phyloP scores from a whole-genome alignment of 768 basidiomycete species.

The Boletales sp. region DNA sequence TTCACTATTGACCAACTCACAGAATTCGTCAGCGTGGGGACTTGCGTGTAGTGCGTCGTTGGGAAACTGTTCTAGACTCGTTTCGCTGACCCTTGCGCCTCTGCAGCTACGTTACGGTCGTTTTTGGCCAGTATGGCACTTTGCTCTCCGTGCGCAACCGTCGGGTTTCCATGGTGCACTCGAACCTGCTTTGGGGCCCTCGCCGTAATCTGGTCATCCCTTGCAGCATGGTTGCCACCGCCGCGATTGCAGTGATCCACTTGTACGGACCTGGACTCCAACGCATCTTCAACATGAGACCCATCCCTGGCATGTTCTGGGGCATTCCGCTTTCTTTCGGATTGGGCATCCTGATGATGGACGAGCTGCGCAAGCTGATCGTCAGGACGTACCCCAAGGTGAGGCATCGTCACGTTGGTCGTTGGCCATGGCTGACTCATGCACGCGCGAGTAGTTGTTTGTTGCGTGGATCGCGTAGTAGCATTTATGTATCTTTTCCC shows the following conservation, averaged over 20 bases:
- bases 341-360: conserved; percentile 39
- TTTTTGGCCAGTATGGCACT: conserved; percentile 24
- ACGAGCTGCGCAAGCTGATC: conserved; percentile 44
- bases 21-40: conserved; percentile 37
- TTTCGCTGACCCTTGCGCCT: not conserved
- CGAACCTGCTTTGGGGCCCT: conserved; percentile 36
- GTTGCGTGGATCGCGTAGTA: conserved; percentile 25
- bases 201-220: conserved; percentile 34
- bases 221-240: conserved; percentile 31
- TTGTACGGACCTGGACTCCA: conserved; percentile 34
- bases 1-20: conserved; percentile 27
- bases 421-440: not conserved
- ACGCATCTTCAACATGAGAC: conserved; percentile 32
- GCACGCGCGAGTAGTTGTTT: conserved; percentile 12
- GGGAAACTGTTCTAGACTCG: conserved; percentile 12
- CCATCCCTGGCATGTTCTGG: conserved; percentile 46
- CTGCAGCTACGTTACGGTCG: conserved; percentile 35
- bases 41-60: conserved; percentile 39
- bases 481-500: too few relatives aligned
- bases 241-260: conserved; percentile 31
- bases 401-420: conserved; percentile 1
- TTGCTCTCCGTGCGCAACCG: conserved; percentile 28
- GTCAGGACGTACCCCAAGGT: conserved; percentile 44
- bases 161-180: conserved; percentile 23
- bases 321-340: conserved; percentile 41